Percentiles rank a stretch among this genome's conserved stretches.
Evolutionary conservation across 2,329 filamentous ascomycete species (phyloP).

Genomic region (Talaromyces rugulosus): DNA sequence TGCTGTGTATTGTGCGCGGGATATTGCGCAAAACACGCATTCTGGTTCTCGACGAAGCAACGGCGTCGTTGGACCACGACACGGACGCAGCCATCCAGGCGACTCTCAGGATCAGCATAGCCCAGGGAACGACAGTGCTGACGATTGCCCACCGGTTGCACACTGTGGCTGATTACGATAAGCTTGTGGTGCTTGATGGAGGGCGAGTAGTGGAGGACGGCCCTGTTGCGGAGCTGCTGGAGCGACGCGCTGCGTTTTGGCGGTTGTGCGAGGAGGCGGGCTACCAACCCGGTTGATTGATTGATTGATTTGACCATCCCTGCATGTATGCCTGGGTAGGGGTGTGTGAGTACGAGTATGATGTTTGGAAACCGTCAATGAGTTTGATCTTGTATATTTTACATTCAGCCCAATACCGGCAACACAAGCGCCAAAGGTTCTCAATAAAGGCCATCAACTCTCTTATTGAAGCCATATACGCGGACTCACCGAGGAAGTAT

Average conservation of each 20-base stretch:
- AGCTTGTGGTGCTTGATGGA: neutral
- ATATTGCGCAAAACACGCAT: neutral
- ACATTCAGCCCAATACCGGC: no score
- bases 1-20: slow-evolving; percentile 28
- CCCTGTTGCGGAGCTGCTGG: neutral
- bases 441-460: no score
- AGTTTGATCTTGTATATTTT: no score
- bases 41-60: slow-evolving; percentile 1
- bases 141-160: neutral
- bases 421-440: no score
- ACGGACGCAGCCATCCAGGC: neutral
- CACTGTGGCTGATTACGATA: slow-evolving; percentile 1
- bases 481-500: no score
- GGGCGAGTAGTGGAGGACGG: slow-evolving; percentile 3
- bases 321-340: no score
- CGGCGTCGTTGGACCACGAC: neutral
- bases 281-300: no score
- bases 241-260: neutral
- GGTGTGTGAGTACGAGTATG: no score
- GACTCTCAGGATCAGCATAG: neutral
- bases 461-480: no score
- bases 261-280: slow-evolving; percentile 4
- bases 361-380: no score
- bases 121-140: neutral
- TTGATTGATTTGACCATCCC: no score